Percentiles rank a stretch among this genome's conserved stretches.
Evolutionary conservation across 257 asterid genomes (phyloP).

Genomic region (Solanum chaucha): DNA sequence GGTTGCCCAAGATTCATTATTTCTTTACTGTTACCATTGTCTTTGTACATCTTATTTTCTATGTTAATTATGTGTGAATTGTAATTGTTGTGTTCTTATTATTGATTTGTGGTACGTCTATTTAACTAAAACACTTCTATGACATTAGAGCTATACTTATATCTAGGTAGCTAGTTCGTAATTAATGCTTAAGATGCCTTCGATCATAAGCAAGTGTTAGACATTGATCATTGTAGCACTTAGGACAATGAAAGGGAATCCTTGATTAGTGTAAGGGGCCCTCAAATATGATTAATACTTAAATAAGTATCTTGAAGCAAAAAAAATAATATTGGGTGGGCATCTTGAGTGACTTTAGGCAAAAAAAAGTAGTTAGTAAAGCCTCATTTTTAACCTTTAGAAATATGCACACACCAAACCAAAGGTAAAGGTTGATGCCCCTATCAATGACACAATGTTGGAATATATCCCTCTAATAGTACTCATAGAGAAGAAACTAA

Average conservation of each 20-base stretch:
- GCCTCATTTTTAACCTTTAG: conserved; percentile 37
- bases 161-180: background rate
- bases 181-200: background rate
- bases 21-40: background rate
- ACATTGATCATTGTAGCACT: background rate
- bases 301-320: background rate
- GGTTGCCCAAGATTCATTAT: background rate
- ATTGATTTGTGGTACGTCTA: background rate
- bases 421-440: conserved; percentile 27
- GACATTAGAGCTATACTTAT: background rate
- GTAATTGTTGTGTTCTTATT: background rate
- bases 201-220: background rate
- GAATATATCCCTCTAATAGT: conserved; percentile 19
- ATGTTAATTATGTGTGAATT: background rate
- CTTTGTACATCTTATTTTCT: background rate
- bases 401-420: conserved; percentile 33
- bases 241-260: background rate
- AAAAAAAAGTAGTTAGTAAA: conserved; percentile 34
- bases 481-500: background rate
- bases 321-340: conserved; percentile 23
- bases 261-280: background rate
- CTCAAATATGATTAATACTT: background rate
- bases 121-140: background rate
- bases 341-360: conserved; percentile 38
- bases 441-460: conserved; percentile 10